Percentiles rank a stretch among this genome's conserved stretches.
Conservation (phyloP, 2,329 filamentous ascomycete species). For the Clonostachys solani region DNA sequence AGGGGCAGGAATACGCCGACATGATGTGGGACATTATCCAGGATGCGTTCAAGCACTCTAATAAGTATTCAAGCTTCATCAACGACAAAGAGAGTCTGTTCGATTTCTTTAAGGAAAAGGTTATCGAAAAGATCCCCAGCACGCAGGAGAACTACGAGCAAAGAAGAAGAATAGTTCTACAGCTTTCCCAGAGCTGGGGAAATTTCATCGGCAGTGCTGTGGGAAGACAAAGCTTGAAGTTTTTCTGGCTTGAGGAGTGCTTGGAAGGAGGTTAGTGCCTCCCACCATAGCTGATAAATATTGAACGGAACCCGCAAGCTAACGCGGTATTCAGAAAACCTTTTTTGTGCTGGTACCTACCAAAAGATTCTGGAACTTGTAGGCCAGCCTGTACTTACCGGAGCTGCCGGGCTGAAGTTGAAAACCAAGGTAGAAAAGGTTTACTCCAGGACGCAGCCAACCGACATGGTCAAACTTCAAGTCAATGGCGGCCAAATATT, state of each 20-base stretch:
- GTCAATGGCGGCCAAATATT: slow-evolving; percentile 37
- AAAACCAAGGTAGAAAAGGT: slow-evolving; percentile 43
- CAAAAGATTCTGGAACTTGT: slow-evolving; percentile 53
- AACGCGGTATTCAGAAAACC: slow-evolving; percentile 39
- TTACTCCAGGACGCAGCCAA: slow-evolving; percentile 13
- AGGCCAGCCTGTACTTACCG: slow-evolving; percentile 49
- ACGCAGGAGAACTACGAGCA: slow-evolving; percentile 30
- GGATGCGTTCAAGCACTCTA: slow-evolving; percentile 63
- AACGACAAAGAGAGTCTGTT: slow-evolving; percentile 39
- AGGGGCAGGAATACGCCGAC: slow-evolving; percentile 41
- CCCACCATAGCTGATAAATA: too few relatives aligned
- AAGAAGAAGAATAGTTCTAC: slow-evolving; percentile 38
- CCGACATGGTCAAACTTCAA: slow-evolving; percentile 34
- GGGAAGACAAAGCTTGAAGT: slow-evolving; percentile 64
- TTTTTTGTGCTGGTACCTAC: slow-evolving; percentile 58
- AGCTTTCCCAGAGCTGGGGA: slow-evolving; percentile 63
- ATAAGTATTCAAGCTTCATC: slow-evolving; percentile 47
- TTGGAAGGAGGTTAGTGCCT: slow-evolving; percentile 58
- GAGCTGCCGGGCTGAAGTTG: slow-evolving; percentile 46
- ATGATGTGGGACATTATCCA: slow-evolving; percentile 66
- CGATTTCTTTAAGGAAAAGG: slow-evolving; percentile 46
- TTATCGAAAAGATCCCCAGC: slow-evolving; percentile 40
- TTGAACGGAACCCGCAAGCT: too few relatives aligned
- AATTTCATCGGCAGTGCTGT: slow-evolving; percentile 65
- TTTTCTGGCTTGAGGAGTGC: slow-evolving; percentile 75